These are phyloP conservation scores for Malus hybrid DNA, from an alignment of 331 rosid genomes.

Conservation along the genomic window DNA sequence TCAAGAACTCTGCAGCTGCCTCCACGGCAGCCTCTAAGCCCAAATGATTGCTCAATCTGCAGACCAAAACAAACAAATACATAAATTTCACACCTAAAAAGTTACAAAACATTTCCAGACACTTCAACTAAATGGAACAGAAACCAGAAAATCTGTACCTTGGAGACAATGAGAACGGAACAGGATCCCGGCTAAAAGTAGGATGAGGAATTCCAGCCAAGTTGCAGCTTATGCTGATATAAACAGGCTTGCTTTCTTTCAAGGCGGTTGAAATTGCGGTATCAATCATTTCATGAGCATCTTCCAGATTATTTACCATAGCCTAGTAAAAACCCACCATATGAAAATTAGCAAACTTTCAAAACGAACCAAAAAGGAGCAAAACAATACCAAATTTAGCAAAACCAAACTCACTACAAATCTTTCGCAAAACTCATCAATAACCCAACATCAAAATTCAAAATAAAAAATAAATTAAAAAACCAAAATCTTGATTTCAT, in stretches of 20 bases:
- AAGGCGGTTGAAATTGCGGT: conserved; percentile 82
- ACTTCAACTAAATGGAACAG: neutral
- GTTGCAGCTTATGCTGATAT: conserved; percentile 82
- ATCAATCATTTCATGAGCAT: conserved; percentile 88
- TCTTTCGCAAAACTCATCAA: neutral
- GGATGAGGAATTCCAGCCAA: conserved; percentile 80
- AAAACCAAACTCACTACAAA: neutral
- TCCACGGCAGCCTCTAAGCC: conserved; percentile 55
- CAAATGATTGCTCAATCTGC: conserved; percentile 49
- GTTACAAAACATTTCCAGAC: neutral
- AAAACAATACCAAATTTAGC: neutral
- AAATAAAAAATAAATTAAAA: neutral
- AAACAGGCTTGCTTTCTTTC: conserved; percentile 98
- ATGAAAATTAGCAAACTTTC: neutral
- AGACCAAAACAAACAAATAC: neutral
- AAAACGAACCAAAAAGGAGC: neutral
- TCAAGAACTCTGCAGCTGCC: conserved; percentile 73
- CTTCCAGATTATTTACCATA: conserved; percentile 79
- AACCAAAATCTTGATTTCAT: neutral
- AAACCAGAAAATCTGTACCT: conserved; percentile 28
- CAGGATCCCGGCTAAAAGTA: conserved; percentile 79
- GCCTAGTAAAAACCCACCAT: conserved; percentile 40
- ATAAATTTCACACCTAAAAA: neutral
- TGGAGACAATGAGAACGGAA: conserved; percentile 71
- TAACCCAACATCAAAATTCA: neutral